These are phyloP conservation scores for Mucor sp. DNA, from an alignment of 371 early-diverging fungal genomes.

Conservation along the genomic window DNA sequence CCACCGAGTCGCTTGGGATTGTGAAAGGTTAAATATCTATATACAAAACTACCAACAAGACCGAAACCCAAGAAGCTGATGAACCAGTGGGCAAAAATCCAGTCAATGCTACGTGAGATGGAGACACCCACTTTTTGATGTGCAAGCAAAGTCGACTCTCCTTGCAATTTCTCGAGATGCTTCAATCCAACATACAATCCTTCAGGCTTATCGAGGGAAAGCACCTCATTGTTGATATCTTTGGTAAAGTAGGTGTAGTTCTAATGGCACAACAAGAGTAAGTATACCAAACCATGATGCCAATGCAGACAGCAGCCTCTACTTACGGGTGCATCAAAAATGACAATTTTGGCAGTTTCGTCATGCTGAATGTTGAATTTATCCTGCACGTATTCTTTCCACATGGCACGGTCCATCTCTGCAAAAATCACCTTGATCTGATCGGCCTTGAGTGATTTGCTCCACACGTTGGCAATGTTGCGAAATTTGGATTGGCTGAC, in stretches of 20 bases:
- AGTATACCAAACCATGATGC: not conserved
- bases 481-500: slow-evolving; percentile 25
- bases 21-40: slow-evolving; percentile 22
- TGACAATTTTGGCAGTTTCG: slow-evolving; percentile 11
- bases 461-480: slow-evolving; percentile 16
- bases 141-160: slow-evolving; percentile 10
- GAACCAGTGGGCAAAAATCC: slow-evolving; percentile 30
- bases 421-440: slow-evolving; percentile 17
- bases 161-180: slow-evolving; percentile 16
- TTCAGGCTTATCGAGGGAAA: slow-evolving; percentile 16
- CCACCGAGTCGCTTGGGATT: slow-evolving; percentile 11
- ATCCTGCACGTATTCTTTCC: slow-evolving; percentile 18
- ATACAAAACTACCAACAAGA: slow-evolving; percentile 21
- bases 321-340: slow-evolving; percentile 23
- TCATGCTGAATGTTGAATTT: slow-evolving; percentile 14
- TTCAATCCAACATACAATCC: slow-evolving; percentile 11
- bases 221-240: not conserved
- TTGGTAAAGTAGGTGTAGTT: slow-evolving; percentile 8
- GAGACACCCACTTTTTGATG: slow-evolving; percentile 15
- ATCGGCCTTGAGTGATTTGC: slow-evolving; percentile 4
- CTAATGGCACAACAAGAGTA: not conserved
- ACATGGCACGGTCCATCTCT: slow-evolving; percentile 23
- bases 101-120: not conserved
- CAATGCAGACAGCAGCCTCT: not conserved
- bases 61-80: slow-evolving; percentile 25